Base-by-base conservation (phyloP, 148 eudicot species). In the Nyssa sinensis region DNA sequence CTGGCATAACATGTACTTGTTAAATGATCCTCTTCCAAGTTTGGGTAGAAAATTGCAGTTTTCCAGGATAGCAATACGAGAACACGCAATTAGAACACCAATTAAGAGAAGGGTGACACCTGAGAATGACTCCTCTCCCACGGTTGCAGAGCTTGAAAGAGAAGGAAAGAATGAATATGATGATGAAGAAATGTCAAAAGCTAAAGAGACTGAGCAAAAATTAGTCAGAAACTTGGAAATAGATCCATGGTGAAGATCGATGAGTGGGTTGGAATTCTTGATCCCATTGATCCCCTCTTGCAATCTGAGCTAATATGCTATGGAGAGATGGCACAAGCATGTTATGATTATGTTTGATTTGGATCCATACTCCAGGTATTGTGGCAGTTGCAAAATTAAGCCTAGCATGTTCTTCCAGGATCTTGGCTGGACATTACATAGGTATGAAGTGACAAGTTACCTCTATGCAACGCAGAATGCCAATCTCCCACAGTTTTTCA, bases 311-410 rank as follows among this genome's bases (percentile, higher is more conserved):
- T 84, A 13, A 81, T 84, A 4, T 82, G 80, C 3, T 84, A 84
- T 29, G 87, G 84, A 1, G 87, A 84, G n/a, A 81, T 81, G 84
- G 79, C 82, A 7, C 87, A 84, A 59, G 84, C 87, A 3, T 77
- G 80, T 58, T 81, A 81, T 35, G 87, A 84, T n/a, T 53, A 81
- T 84, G 28, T 84, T 81, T 66, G 82, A 81, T 33, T 70, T 34
- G 0, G 78, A 84, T 41, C 77, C 70, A 0, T 73, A 59, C 34
- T 81, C 87, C 24, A 84, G 78, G 70, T 71, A 84, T 39, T 81
- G 80, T 69, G 87, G 87, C 11, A 79, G 78, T 29, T 84, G 84
- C 62, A 73, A 67, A 28, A 41, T 30, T 24, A 35, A 30, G 6
- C 69, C 78, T 0, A 34, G 63, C 34, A 34, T 62, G 3, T 84